Evolutionary conservation across 768 basidiomycete genomes (phyloP), one percentile per base, ranked within the genome.

Genomic region (Boletus subcaerulescens): DNA sequence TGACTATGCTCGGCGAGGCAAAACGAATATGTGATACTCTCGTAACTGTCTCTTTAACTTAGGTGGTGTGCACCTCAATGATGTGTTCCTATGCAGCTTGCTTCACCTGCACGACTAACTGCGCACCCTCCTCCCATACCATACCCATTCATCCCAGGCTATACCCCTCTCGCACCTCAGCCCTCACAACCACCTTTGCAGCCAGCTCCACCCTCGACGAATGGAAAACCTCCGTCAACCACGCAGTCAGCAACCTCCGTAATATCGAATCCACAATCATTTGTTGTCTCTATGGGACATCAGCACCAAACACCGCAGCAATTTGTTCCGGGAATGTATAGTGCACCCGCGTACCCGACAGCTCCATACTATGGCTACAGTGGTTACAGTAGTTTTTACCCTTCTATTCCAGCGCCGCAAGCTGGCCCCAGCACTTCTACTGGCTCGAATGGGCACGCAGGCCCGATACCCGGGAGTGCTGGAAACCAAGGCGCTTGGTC

Each of bases 11-110:
- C 4, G 79, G 70, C 35, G 90, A 91, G 49, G 90, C 89, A 7
- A 91, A 89, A 69, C 79, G 83, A 29, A 81, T 86, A 15, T 91
- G 90, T 58, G 89, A 92, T 69, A 81, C 80, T 20, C 78, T 92
- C 26, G 89, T 91, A 70, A 70, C 77, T 18, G 15, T 54, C 41
- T 54, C 18, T 17, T 52, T 41, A 5, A 26, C 41, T 33, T 18
- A 31, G 10, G 38, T 41, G 33, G 44, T 53, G n/a, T 54, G 14
- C 40, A 35, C 40, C 59, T 64, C 40, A 55, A 56, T 53, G 38
- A 56, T 46, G 18, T 48, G n/a, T 40, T 43, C 56, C 56, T 45
- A 54, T 41, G 41, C 47, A 91, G 89, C 79, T 91, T 48, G 82
- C 83, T 55, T 89, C 89, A 66, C 90, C 89, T 5, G 79, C 83